A percentile compares a stretch with the other conserved stretches of the same genome.
Evolutionary conservation across 345 rosid species (phyloP).

Genomic region (Theobroma cacao): DNA sequence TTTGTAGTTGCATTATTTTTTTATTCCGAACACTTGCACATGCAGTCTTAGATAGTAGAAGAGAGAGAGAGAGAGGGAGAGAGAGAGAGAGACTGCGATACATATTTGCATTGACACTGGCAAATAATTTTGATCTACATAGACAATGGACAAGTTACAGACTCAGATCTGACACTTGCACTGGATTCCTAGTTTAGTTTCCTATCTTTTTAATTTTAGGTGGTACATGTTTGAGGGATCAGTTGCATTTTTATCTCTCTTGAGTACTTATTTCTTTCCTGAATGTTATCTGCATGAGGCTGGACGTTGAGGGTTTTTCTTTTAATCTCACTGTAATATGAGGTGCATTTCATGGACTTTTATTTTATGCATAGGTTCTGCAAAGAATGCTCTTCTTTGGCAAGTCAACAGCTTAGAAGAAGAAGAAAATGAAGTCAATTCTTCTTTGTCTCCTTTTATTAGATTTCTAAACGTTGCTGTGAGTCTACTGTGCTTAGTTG

Average conservation of each 20-base stretch:
- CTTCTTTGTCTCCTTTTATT: conserved; percentile 48
- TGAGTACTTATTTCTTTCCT: background rate
- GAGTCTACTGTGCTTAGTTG: conserved; percentile 35
- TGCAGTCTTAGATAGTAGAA: background rate
- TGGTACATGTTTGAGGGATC: background rate
- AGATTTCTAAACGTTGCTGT: conserved; percentile 84
- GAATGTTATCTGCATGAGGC: no score
- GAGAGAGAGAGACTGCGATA: background rate
- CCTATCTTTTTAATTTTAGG: background rate
- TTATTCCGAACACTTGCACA: no score
- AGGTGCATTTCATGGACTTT: conserved; percentile 9
- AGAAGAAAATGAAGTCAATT: conserved; percentile 27
- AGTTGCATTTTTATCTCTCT: background rate
- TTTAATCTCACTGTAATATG: background rate
- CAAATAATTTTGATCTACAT: background rate
- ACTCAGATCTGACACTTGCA: background rate
- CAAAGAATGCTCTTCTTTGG: conserved; percentile 64
- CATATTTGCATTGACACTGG: background rate
- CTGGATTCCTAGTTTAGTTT: background rate
- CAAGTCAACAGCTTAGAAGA: conserved; percentile 24
- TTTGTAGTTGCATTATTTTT: no score
- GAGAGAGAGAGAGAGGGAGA: no score
- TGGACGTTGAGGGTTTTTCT: background rate
- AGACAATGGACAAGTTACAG: background rate
- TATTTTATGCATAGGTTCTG: conserved; percentile 44